Conservation (phyloP, 1,139 yeast species). For the Geotrichum klebahnii region DNA sequence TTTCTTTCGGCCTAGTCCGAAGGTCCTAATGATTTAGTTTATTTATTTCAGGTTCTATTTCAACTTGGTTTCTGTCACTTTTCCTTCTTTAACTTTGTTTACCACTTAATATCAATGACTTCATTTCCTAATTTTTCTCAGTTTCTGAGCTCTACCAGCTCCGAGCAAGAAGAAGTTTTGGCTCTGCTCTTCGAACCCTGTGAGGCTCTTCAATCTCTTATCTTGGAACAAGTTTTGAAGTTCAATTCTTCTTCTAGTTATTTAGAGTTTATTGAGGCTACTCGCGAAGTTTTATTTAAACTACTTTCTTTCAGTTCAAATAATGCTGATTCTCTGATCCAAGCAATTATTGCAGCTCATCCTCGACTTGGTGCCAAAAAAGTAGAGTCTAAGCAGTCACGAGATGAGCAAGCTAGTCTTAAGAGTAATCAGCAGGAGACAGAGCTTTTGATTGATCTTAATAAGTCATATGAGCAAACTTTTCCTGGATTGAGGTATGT, state of each 20-base stretch:
- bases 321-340: slow-evolving; percentile 27
- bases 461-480: slow-evolving; percentile 57
- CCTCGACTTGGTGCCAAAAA: slow-evolving; percentile 74
- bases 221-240: slow-evolving; percentile 39
- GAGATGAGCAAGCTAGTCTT: slow-evolving; percentile 67
- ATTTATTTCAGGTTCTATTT: no score
- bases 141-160: slow-evolving; percentile 26
- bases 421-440: slow-evolving; percentile 45
- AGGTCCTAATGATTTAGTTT: no score
- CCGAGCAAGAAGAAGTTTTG: slow-evolving; percentile 41
- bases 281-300: slow-evolving; percentile 42
- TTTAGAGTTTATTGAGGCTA: slow-evolving; percentile 49
- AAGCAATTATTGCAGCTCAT: slow-evolving; percentile 62
- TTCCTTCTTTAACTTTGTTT: no score
- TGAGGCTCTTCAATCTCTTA: slow-evolving; percentile 46
- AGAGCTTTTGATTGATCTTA: slow-evolving; percentile 48
- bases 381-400: slow-evolving; percentile 58
- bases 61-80: no score
- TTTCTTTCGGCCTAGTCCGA: no score
- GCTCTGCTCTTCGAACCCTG: slow-evolving; percentile 69
- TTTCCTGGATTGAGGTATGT: slow-evolving; percentile 86
- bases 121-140: slow-evolving; percentile 1
- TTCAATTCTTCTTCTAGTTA: slow-evolving; percentile 38
- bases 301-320: slow-evolving; percentile 26
- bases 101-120: no score